Percentiles rank a stretch among this genome's conserved stretches.
phyloP scores from a whole-genome alignment of 768 basidiomycete species.

The Tylopilus rubrobrunneus region DNA sequence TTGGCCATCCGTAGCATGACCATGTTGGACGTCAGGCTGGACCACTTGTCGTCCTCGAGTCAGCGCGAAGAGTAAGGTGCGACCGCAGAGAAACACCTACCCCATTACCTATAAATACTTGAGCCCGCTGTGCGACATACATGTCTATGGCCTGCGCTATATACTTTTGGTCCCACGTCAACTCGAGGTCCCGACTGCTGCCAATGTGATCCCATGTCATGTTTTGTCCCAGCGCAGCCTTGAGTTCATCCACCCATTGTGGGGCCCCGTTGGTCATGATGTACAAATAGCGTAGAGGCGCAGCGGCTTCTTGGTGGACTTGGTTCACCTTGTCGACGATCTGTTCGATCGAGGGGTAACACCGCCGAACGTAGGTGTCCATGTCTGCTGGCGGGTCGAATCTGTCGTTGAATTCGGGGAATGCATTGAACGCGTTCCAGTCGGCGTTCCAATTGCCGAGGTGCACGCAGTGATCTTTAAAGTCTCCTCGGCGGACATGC shows the following conservation, averaged over 20 bases:
- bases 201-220: too few species aligned
- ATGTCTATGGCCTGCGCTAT: too few species aligned
- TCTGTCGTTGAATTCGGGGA: conserved; percentile 39
- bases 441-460: conserved; percentile 34
- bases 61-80: too few species aligned
- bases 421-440: conserved; percentile 45
- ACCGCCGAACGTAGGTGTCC: conserved; percentile 33
- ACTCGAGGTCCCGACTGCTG: too few species aligned
- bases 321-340: conserved; percentile 39
- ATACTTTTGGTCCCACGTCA: too few species aligned
- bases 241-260: conserved; percentile 30
- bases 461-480: conserved; percentile 39
- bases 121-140: too few species aligned
- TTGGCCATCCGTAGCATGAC: too few species aligned
- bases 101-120: too few species aligned
- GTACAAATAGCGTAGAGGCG: conserved; percentile 37
- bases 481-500: conserved; percentile 53
- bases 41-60: too few species aligned
- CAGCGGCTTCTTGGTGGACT: conserved; percentile 25
- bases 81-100: too few species aligned
- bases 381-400: conserved; percentile 29
- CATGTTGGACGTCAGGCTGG: too few species aligned
- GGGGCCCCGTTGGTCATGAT: conserved; percentile 45
- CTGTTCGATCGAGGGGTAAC: conserved; percentile 41
- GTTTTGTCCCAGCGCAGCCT: too few species aligned